A percentile compares a stretch with the other conserved stretches of the same genome.
Evolutionary conservation across 768 basidiomycete genomes (phyloP).

Genomic region (Tephrocybe sp.): DNA sequence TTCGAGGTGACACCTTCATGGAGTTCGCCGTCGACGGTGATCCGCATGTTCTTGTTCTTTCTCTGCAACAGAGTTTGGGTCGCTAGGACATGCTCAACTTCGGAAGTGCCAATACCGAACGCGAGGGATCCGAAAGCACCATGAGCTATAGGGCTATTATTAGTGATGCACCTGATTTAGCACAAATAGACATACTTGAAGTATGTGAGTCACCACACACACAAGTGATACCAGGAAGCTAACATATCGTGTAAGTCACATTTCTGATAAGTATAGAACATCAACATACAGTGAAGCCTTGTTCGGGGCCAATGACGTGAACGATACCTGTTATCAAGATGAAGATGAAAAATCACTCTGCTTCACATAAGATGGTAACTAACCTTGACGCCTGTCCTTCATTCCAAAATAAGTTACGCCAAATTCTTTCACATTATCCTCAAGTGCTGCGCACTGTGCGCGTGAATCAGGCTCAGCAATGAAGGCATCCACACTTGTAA

Average conservation of each 20-base stretch:
- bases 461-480: slow-evolving; percentile 84
- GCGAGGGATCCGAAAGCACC: slow-evolving; percentile 92
- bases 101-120: slow-evolving; percentile 91
- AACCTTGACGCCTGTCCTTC: slow-evolving; percentile 85
- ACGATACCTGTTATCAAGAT: slow-evolving; percentile 56
- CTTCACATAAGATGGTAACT: slow-evolving; percentile 7
- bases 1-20: slow-evolving; percentile 83
- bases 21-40: slow-evolving; percentile 81
- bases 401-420: slow-evolving; percentile 91
- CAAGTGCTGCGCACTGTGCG: slow-evolving; percentile 78
- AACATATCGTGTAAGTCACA: slow-evolving; percentile 2
- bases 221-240: slow-evolving; percentile 77
- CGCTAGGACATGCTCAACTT: slow-evolving; percentile 92
- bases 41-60: slow-evolving; percentile 91
- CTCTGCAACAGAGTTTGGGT: slow-evolving; percentile 87
- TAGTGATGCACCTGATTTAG: slow-evolving; percentile 2
- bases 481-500: slow-evolving; percentile 66
- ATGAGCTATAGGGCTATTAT: slow-evolving; percentile 51
- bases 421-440: slow-evolving; percentile 89
- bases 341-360: slow-evolving; percentile 3
- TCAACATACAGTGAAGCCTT: slow-evolving; percentile 76
- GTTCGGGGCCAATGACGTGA: slow-evolving; percentile 90
- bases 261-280: not conserved
- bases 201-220: slow-evolving; percentile 95
- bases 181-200: slow-evolving; percentile 56